These are phyloP conservation scores for Termitomyces sp. DNA, from an alignment of 768 basidiomycete species.

Conservation along the genomic window DNA sequence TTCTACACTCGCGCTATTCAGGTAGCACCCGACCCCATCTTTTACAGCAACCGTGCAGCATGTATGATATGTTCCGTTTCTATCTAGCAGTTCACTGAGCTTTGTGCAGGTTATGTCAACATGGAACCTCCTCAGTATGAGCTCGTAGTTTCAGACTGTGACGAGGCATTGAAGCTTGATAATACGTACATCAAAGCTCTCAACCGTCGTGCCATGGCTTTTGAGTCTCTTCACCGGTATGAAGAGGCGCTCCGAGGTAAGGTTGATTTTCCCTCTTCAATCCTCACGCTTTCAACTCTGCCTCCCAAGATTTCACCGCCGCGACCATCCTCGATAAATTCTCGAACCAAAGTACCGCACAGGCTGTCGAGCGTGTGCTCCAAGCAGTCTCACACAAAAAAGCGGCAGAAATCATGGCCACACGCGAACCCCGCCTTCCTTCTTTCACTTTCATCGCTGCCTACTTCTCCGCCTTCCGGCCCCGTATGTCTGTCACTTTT, in stretches of 20 bases:
- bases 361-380: constrained; percentile 88
- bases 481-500: constrained; percentile 47
- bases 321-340: constrained; percentile 93
- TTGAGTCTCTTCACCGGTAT: constrained; percentile 70
- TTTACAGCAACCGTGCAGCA: constrained; percentile 95
- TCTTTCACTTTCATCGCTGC: constrained; percentile 90
- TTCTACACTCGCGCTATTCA: constrained; percentile 75
- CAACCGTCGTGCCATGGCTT: constrained; percentile 83
- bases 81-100: background rate
- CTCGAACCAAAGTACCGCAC: constrained; percentile 73
- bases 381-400: constrained; percentile 76
- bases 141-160: constrained; percentile 83
- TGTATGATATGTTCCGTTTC: constrained; percentile 47
- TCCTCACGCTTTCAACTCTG: background rate
- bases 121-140: constrained; percentile 83
- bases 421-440: constrained; percentile 79
- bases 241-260: constrained; percentile 80
- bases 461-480: constrained; percentile 96
- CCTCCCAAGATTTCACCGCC: constrained; percentile 82
- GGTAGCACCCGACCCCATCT: constrained; percentile 79
- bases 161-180: constrained; percentile 83
- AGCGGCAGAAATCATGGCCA: constrained; percentile 66
- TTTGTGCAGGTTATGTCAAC: constrained; percentile 78
- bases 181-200: constrained; percentile 84
- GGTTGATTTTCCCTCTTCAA: constrained; percentile 15